These are phyloP conservation scores for Paraphaeosphaeria sporulosa DNA, from an alignment of 2,329 filamentous ascomycete species.

Conservation along the genomic window DNA sequence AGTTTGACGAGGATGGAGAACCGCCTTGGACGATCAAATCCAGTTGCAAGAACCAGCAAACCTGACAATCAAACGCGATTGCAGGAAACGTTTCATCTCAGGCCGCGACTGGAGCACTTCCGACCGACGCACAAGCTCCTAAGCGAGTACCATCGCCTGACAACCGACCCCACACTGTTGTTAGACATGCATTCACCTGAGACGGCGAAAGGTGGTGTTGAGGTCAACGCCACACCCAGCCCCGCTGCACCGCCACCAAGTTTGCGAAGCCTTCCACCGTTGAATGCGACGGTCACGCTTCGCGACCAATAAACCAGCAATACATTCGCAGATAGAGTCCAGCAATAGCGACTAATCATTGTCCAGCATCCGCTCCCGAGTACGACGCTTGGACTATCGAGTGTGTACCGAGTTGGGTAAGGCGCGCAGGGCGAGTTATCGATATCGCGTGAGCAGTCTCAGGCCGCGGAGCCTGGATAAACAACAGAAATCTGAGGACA, in stretches of 20 bases:
- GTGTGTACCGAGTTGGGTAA: constrained; percentile 21
- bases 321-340: background rate
- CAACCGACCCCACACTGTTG: constrained; percentile 2
- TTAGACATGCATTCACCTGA: constrained; percentile 3
- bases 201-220: constrained; percentile 2
- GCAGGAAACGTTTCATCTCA: background rate
- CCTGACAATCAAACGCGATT: background rate
- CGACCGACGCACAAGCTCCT: background rate
- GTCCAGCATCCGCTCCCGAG: constrained; percentile 8
- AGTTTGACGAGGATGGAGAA: constrained; percentile 73
- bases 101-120: background rate
- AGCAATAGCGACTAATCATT: constrained; percentile 6
- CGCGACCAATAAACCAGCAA: background rate
- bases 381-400: constrained; percentile 17
- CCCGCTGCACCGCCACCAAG: constrained; percentile 2
- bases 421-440: constrained; percentile 10
- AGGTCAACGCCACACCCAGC: constrained; percentile 2
- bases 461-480: background rate
- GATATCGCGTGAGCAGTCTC: constrained; percentile 13
- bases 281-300: background rate
- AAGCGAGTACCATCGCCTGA: constrained; percentile 5
- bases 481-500: too few species aligned
- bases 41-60: constrained; percentile 1
- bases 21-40: constrained; percentile 64
- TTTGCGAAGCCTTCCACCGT: background rate